These are phyloP conservation scores for Cladosporium phlei DNA, from an alignment of 2,329 filamentous ascomycete genomes.

Conservation along the genomic window DNA sequence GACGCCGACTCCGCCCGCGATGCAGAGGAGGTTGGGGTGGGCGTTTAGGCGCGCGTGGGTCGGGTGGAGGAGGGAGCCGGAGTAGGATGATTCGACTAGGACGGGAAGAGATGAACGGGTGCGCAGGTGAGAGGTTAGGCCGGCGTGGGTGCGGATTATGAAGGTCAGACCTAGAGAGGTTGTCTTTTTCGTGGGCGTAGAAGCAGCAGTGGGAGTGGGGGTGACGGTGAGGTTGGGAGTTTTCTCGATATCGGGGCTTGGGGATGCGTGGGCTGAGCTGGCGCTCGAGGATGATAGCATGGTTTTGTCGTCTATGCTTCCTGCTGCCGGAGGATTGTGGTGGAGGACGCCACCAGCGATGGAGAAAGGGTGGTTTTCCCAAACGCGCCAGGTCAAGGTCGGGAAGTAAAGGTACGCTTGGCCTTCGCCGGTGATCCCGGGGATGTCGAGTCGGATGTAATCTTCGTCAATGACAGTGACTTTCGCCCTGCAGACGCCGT, in stretches of 20 bases:
- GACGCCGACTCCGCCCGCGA: conserved; percentile 48
- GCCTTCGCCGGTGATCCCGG: conserved; percentile 35
- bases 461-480: conserved; percentile 33
- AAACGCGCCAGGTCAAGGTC: conserved; percentile 36
- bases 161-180: conserved; percentile 31
- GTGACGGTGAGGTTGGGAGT: neutral
- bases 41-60: conserved; percentile 20
- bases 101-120: conserved; percentile 24
- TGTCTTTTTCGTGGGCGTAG: neutral
- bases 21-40: conserved; percentile 35
- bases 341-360: conserved; percentile 29
- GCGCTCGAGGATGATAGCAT: neutral
- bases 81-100: conserved; percentile 41
- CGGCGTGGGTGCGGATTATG: conserved; percentile 34
- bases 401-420: conserved; percentile 51
- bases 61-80: conserved; percentile 16
- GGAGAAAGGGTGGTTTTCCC: conserved; percentile 56
- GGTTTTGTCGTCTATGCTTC: neutral
- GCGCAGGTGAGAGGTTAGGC: conserved; percentile 34
- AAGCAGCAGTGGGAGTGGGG: neutral
- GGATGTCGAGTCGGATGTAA: conserved; percentile 41
- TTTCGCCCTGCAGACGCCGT: conserved; percentile 35
- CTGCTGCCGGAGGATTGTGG: conserved; percentile 14
- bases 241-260: conserved; percentile 8
- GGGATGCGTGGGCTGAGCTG: neutral